Evolutionary conservation across 2,329 filamentous ascomycete species (phyloP), one percentile per base, ranked within the genome.

Genomic region (Epichloe uncinata): DNA sequence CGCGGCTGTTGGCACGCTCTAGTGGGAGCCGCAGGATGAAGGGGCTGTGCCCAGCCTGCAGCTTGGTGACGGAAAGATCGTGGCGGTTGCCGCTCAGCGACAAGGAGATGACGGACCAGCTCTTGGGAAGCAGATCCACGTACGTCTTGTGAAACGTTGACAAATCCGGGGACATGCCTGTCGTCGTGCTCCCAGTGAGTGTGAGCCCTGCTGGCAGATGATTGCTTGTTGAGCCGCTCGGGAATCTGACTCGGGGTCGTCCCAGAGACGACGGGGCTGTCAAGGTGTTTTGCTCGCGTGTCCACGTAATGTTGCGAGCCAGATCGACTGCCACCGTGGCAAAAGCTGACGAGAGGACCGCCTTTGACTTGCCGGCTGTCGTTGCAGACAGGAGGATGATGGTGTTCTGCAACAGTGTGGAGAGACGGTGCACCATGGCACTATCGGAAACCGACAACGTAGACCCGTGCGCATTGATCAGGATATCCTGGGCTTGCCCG

Each of bases 1-100:
- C 88, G 20, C 89, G 82, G 0, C 84, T 86, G 56, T 82, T 87
- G 49, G 91, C 87, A 41, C 91, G 76, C 56, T 86, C 84, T 22
- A 98, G 77, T 0, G 93, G 93, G 20, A 98, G 73, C 5, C 90
- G 83, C 47, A 98, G 72, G 48, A 95, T 81, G 60, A 98, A 94
- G 0, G 93, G 93, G 26, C 78, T 81, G 47, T 85, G 78, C 1
- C 80, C 81, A 9, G 81, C 75, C 54, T 87, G 82, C 35, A 95
- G 80, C 58, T 88, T 88, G n/a, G 87, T 90, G 54, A 97, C 82
- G 57, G 87, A 89, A 4, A 98, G 77, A 61, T 97, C 93, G 49
- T 87, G 85, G 38, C 76, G 78, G 56, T 83, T 84, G 48, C 95
- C 86, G 60, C 85, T 93, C 15, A 98, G 68, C 0, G 85, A 85